phyloP scores from a whole-genome alignment of 2,329 filamentous ascomycete species.

The Microsporum audouinii region DNA sequence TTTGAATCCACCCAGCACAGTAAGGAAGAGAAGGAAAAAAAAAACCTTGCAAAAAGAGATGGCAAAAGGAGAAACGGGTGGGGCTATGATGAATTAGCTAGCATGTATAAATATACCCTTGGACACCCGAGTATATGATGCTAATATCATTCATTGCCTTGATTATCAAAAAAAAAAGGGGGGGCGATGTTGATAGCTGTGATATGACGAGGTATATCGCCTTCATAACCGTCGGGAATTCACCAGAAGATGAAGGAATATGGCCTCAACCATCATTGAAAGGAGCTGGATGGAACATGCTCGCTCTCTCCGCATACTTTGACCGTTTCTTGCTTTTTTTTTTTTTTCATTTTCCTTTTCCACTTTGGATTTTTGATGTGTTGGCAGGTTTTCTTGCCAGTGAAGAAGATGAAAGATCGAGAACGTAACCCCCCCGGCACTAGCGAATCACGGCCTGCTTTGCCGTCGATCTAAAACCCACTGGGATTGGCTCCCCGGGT shows the following conservation, averaged over 20 bases:
- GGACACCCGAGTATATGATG: background rate
- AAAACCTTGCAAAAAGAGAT: constrained; percentile 9
- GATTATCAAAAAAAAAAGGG: background rate
- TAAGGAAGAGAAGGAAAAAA: background rate
- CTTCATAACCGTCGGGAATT: no score
- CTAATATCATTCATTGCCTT: background rate
- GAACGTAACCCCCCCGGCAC: constrained; percentile 32
- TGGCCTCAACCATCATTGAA: background rate
- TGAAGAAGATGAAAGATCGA: constrained; percentile 54
- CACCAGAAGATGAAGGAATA: no score
- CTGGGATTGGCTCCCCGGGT: constrained; percentile 19
- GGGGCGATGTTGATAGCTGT: no score
- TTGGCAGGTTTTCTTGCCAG: constrained; percentile 78
- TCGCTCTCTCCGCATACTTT: constrained; percentile 5
- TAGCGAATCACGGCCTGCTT: constrained; percentile 32
- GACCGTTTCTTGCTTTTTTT: constrained; percentile 1
- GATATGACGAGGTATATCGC: no score
- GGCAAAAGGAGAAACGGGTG: background rate
- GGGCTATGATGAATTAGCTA: background rate
- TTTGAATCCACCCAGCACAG: background rate
- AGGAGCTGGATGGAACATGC: background rate
- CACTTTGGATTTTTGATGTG: constrained; percentile 51
- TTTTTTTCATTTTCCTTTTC: background rate
- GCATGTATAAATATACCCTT: background rate
- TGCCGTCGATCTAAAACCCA: constrained; percentile 26